phyloP scores from a whole-genome alignment of 352 stramenopile species.

The Globisporangium acanthophoron region DNA sequence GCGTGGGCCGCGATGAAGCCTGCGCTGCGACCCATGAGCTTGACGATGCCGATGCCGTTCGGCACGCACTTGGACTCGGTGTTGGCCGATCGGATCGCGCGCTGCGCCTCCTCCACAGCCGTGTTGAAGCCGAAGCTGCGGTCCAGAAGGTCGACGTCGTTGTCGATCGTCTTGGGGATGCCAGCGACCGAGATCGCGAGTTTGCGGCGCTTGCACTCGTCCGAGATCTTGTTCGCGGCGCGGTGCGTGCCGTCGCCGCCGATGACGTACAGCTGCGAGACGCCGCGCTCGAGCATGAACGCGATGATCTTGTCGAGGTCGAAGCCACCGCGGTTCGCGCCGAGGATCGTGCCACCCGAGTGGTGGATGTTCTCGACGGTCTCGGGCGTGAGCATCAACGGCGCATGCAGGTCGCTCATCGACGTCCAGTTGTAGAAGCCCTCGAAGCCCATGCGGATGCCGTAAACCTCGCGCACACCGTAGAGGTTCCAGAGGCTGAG shows the following conservation, averaged over 20 bases:
- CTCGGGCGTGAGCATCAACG: conserved; percentile 68
- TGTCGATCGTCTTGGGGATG: conserved; percentile 99
- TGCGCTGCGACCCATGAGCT: conserved; percentile 97
- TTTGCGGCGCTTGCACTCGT: conserved; percentile 64
- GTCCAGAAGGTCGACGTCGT: conserved; percentile 98
- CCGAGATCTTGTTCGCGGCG: conserved; percentile 90
- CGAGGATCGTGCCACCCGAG: conserved; percentile 59
- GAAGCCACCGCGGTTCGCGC: conserved; percentile 67
- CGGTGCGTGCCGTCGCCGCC: conserved; percentile 97
- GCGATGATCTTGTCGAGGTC: conserved; percentile 1
- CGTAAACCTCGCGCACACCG: conserved; percentile 22
- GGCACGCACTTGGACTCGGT: conserved; percentile 95
- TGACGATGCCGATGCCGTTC: conserved; percentile 98
- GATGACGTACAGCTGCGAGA: conserved; percentile 1
- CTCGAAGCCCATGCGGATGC: conserved; percentile 74
- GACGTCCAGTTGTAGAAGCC: conserved; percentile 82
- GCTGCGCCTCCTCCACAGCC: conserved; percentile 94
- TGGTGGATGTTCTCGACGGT: conserved; percentile 80
- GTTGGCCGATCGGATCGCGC: conserved; percentile 87
- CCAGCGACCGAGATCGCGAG: conserved; percentile 93
- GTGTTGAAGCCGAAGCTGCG: conserved; percentile 98
- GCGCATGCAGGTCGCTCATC: conserved; percentile 69
- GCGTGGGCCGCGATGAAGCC: conserved; percentile 97
- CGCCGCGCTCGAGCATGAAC: conserved; percentile 19
- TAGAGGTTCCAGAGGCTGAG: conserved; percentile 89